phyloP scores from a whole-genome alignment of 108 stramenopile genomes.

The Nitzschia sp. region DNA sequence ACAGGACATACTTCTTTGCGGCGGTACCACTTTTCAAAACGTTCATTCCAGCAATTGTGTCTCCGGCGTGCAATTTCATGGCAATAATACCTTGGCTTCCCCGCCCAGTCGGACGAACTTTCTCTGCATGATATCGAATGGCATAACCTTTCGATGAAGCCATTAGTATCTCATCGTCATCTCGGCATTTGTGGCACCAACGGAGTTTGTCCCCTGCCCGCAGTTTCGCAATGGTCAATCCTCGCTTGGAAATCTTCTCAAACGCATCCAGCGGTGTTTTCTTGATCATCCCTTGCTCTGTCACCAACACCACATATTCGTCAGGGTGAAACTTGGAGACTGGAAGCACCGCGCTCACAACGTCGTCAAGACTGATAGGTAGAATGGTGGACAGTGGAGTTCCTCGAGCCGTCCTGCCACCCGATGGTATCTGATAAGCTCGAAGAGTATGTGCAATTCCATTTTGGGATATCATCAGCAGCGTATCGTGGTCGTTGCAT shows the following conservation, averaged over 20 bases:
- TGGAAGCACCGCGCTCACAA: constrained; percentile 73
- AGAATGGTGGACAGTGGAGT: constrained; percentile 82
- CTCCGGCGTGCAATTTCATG: constrained; percentile 84
- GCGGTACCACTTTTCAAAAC: constrained; percentile 41
- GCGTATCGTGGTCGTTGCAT: constrained; percentile 94
- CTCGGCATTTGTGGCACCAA: constrained; percentile 82
- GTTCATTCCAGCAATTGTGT: constrained; percentile 86
- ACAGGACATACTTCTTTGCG: constrained; percentile 57
- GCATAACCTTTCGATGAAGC: constrained; percentile 80
- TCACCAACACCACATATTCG: constrained; percentile 87
- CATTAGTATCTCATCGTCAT: constrained; percentile 81
- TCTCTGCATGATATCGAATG: constrained; percentile 66
- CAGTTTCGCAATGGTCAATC: constrained; percentile 88
- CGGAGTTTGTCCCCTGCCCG: constrained; percentile 82
- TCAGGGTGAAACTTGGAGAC: constrained; percentile 73
- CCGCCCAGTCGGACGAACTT: constrained; percentile 76
- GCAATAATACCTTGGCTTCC: constrained; percentile 83
- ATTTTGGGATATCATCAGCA: constrained; percentile 87
- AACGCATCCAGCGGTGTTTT: constrained; percentile 91
- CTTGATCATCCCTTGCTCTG: constrained; percentile 92
- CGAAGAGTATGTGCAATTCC: constrained; percentile 91
- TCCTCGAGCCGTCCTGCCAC: constrained; percentile 78
- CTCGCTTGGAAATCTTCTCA: constrained; percentile 78
- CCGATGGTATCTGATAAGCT: constrained; percentile 86
- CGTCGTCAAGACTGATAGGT: constrained; percentile 62